Evolutionary conservation across 2,329 filamentous ascomycete genomes (phyloP).

Genomic region (Diaporthe australafricana): DNA sequence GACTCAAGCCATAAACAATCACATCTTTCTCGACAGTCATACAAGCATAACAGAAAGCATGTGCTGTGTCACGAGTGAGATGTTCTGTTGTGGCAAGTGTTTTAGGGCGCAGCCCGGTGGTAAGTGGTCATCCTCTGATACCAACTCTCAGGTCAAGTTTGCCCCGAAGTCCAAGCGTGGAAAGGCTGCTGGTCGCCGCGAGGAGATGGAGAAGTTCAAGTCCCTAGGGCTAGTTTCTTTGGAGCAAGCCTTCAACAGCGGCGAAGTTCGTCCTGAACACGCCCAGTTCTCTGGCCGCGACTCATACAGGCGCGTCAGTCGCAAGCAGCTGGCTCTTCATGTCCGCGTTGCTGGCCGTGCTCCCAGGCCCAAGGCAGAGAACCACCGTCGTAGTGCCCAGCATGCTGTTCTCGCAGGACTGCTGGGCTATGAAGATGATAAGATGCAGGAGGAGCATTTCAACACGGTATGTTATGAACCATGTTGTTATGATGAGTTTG

Average conservation of each 20-base stretch:
- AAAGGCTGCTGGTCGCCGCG: background rate
- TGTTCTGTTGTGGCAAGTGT: too few relatives aligned
- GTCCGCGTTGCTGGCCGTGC: background rate
- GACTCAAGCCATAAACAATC: too few relatives aligned
- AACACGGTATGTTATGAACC: too few relatives aligned
- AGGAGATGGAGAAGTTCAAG: background rate
- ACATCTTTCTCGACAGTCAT: too few relatives aligned
- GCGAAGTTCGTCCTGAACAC: background rate
- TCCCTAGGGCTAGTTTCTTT: background rate
- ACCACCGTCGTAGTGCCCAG: background rate
- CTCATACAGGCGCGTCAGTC: background rate
- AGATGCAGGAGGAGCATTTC: too few relatives aligned
- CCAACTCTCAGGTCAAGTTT: background rate
- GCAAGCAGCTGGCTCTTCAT: background rate
- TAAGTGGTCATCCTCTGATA: background rate
- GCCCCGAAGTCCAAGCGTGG: background rate
- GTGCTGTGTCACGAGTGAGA: too few relatives aligned
- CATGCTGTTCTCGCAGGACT: background rate
- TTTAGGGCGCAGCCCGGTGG: too few relatives aligned
- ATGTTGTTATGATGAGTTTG: too few relatives aligned
- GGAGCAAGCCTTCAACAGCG: background rate
- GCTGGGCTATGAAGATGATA: background rate
- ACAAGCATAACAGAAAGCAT: background rate
- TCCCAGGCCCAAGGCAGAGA: too few relatives aligned
- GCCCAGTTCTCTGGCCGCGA: background rate